Evolutionary conservation across 257 asterid species (phyloP).

Genomic region (Schizonepeta tenuifolia): DNA sequence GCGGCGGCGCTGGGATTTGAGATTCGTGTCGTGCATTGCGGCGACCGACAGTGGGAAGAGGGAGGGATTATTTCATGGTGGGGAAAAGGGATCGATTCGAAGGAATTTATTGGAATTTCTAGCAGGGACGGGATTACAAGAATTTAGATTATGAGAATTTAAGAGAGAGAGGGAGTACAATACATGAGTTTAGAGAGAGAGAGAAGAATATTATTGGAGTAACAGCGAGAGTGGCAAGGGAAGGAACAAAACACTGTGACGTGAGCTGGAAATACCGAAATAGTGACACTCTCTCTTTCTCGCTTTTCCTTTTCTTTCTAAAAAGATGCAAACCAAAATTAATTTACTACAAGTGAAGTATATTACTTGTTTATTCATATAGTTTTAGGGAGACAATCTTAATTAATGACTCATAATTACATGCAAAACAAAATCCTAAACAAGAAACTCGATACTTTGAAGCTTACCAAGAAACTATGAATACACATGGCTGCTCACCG

Average conservation of each 20-base stretch:
- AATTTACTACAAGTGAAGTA: too few relatives aligned
- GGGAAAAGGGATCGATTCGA: neutral
- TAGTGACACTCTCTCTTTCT: neutral
- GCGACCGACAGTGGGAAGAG: neutral
- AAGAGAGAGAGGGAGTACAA: constrained; percentile 15
- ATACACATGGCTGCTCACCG: too few relatives aligned
- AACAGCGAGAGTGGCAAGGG: neutral
- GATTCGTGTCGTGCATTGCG: constrained; percentile 52
- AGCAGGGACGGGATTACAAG: constrained; percentile 13
- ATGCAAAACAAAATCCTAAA: neutral
- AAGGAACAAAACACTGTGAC: constrained; percentile 19
- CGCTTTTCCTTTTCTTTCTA: constrained; percentile 11
- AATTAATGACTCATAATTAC: neutral
- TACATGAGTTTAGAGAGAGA: constrained; percentile 4
- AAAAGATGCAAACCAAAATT: constrained; percentile 32
- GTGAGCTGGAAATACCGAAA: constrained; percentile 33
- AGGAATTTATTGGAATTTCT: constrained; percentile 21
- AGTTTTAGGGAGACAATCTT: neutral
- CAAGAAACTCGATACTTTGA: neutral
- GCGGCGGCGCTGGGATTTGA: constrained; percentile 52
- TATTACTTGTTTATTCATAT: too few relatives aligned
- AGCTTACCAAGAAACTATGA: neutral
- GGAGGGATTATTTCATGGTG: constrained; percentile 24
- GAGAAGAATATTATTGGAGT: neutral
- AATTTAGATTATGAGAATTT: neutral